Percentiles rank a stretch among this genome's conserved stretches.
These are phyloP conservation scores for Candida tammaniensis DNA, from an alignment of 805 yeast genomes.

Conservation along the genomic window DNA sequence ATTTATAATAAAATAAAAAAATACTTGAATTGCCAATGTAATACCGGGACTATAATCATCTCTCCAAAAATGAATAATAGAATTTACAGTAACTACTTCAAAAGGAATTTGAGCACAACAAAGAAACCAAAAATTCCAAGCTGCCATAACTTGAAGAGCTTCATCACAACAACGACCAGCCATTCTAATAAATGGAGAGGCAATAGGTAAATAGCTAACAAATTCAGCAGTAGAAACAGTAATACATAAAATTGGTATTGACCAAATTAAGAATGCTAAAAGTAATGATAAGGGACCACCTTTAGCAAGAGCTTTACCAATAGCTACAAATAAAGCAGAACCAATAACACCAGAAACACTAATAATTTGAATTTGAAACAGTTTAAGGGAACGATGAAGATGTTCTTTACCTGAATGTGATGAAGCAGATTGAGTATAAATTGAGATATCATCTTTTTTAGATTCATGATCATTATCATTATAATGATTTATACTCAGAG, in stretches of 20 bases:
- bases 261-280: conserved; percentile 67
- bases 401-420: conserved; percentile 13
- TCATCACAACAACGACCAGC: conserved; percentile 76
- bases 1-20: conserved; percentile 60
- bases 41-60: conserved; percentile 72
- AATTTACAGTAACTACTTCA: conserved; percentile 77
- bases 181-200: conserved; percentile 73
- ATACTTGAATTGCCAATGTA: conserved; percentile 62
- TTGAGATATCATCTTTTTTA: conserved; percentile 12
- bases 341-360: conserved; percentile 84
- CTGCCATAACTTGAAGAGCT: conserved; percentile 70
- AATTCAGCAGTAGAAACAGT: conserved; percentile 76
- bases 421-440: conserved; percentile 14
- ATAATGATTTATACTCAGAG: no score
- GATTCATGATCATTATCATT: background rate
- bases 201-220: conserved; percentile 72
- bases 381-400: conserved; percentile 47
- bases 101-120: conserved; percentile 79
- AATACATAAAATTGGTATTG: conserved; percentile 62
- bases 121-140: conserved; percentile 77
- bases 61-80: conserved; percentile 79
- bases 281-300: conserved; percentile 73
- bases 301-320: conserved; percentile 57
- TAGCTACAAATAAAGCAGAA: conserved; percentile 73
- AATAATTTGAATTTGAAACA: conserved; percentile 74